These are phyloP conservation scores for Cladophialophora chaetospira DNA, from an alignment of 2,329 filamentous ascomycete genomes.

Conservation along the genomic window DNA sequence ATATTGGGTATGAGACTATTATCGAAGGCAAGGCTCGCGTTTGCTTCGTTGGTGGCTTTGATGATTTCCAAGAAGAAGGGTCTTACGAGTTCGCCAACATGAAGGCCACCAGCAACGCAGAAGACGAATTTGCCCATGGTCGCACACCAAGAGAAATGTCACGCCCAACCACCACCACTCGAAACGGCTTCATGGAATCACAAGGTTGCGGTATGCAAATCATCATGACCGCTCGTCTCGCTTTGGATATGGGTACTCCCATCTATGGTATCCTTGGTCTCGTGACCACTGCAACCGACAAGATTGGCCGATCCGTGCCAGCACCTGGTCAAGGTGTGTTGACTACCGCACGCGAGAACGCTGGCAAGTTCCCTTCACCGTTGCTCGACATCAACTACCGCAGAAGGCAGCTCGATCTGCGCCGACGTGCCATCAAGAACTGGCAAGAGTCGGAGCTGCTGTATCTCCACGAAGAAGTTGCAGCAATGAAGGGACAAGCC, in stretches of 20 bases:
- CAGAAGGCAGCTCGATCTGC: constrained; percentile 88
- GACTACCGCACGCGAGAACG: constrained; percentile 87
- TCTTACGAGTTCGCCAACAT: constrained; percentile 99
- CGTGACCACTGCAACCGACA: constrained; percentile 95
- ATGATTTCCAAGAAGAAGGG: constrained; percentile 98
- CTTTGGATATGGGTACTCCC: constrained; percentile 96
- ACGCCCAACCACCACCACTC: constrained; percentile 90
- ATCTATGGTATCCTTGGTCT: constrained; percentile 94
- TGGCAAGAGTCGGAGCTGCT: constrained; percentile 96
- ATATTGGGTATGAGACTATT: constrained; percentile 98
- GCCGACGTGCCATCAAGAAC: constrained; percentile 90
- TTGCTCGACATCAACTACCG: constrained; percentile 97
- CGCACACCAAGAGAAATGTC: constrained; percentile 98
- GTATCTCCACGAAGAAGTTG: constrained; percentile 88
- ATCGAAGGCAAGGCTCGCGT: constrained; percentile 96
- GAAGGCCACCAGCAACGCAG: constrained; percentile 98
- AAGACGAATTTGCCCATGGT: constrained; percentile 93
- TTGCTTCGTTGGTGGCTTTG: constrained; percentile 97
- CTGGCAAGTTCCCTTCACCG: constrained; percentile 90
- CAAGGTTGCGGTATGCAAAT: constrained; percentile 98
- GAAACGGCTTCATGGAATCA: constrained; percentile 99
- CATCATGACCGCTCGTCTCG: constrained; percentile 96
- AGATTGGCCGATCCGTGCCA: constrained; percentile 96
- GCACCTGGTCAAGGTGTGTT: constrained; percentile 96
- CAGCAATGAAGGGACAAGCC: constrained; percentile 82